These are phyloP conservation scores for Ajuga reptans DNA, from an alignment of 305 asterid species.

Conservation along the genomic window DNA sequence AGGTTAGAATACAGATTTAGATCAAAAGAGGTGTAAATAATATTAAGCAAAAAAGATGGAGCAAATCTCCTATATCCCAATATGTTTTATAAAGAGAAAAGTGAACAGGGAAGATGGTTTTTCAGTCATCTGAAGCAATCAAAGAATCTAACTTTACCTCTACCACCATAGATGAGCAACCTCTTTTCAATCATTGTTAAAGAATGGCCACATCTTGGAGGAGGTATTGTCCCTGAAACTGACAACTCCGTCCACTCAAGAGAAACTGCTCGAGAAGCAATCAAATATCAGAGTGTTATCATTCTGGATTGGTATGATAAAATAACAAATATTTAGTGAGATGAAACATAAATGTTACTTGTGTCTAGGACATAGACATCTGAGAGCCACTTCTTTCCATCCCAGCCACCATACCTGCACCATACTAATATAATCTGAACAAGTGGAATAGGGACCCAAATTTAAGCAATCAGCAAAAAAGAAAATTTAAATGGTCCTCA, in stretches of 20 bases:
- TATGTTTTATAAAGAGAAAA: neutral
- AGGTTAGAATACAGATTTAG: neutral
- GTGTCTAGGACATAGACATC: slow-evolving; percentile 86
- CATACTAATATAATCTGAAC: slow-evolving; percentile 20
- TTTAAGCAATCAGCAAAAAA: slow-evolving; percentile 1
- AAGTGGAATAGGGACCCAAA: slow-evolving; percentile 16
- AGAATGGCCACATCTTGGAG: slow-evolving; percentile 97
- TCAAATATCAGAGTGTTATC: slow-evolving; percentile 6
- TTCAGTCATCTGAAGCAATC: neutral
- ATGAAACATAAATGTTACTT: slow-evolving; percentile 38
- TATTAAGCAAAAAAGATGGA: neutral
- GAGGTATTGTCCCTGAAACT: slow-evolving; percentile 74
- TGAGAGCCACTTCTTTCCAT: slow-evolving; percentile 95
- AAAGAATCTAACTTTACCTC: slow-evolving; percentile 50
- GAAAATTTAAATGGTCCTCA: slow-evolving; percentile 28
- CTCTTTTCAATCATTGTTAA: slow-evolving; percentile 91
- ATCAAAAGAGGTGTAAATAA: neutral
- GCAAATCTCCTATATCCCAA: neutral
- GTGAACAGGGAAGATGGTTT: slow-evolving; percentile 3
- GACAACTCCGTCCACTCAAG: slow-evolving; percentile 91
- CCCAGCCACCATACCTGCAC: slow-evolving; percentile 98
- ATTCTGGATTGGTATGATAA: neutral
- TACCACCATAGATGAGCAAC: slow-evolving; percentile 89
- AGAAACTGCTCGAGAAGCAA: slow-evolving; percentile 56
- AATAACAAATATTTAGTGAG: neutral